Conservation (phyloP, 2,329 filamentous ascomycete genomes). For the Colletotrichum sublineola region DNA sequence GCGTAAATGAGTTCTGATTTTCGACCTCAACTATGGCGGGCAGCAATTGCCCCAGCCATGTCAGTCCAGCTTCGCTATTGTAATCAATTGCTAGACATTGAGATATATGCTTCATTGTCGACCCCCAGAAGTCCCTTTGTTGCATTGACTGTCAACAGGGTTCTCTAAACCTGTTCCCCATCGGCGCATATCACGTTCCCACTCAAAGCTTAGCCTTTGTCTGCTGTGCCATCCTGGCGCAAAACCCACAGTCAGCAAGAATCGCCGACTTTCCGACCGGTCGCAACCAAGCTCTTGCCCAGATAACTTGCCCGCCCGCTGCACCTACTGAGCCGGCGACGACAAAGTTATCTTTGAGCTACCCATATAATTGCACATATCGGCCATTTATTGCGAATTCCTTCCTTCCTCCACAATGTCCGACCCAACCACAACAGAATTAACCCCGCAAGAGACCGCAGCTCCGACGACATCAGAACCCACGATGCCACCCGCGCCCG, state of each 20-base stretch:
- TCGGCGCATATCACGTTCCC: background rate
- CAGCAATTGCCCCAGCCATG: background rate
- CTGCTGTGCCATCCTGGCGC: background rate
- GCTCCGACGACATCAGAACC: slow-evolving; percentile 28
- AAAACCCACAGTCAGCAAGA: slow-evolving; percentile 20
- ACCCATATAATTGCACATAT: background rate
- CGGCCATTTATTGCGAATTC: background rate
- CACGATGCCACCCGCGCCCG: slow-evolving; percentile 22
- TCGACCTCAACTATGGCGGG: background rate
- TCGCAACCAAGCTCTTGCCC: slow-evolving; percentile 10
- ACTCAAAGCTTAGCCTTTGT: slow-evolving; percentile 6
- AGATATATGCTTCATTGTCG: no score
- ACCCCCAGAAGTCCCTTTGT: background rate
- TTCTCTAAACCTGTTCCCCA: background rate
- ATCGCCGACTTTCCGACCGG: background rate
- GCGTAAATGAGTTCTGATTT: slow-evolving; percentile 30
- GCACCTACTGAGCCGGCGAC: slow-evolving; percentile 3
- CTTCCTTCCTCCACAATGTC: slow-evolving; percentile 32
- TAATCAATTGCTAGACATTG: slow-evolving; percentile 4
- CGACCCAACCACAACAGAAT: slow-evolving; percentile 27
- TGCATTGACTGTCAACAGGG: background rate
- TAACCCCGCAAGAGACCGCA: slow-evolving; percentile 40
- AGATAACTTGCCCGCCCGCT: background rate
- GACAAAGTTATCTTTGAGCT: background rate
- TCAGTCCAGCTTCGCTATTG: background rate